Base-by-base conservation (phyloP, 2,329 filamentous ascomycete species). In the Nemania diffusa region DNA sequence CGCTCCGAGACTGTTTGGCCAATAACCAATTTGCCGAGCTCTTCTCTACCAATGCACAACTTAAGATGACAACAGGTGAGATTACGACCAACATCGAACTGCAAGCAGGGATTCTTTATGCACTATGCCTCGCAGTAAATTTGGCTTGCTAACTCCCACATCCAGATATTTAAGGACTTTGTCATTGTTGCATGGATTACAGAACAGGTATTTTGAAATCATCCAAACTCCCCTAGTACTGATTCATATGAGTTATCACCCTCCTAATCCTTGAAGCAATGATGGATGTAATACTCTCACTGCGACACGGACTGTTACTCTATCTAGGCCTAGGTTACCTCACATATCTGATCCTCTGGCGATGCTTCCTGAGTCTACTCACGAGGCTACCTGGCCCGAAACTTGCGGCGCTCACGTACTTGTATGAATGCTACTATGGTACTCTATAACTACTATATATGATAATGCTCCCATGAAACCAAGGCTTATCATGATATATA, bases 351-450 rank as follows among this genome's bases (percentile, higher is more conserved):
- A 24, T 64, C 4, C 40, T 68, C 17, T 60, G 11, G 48, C 61
- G 61, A 55, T 64, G 46, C 50, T 64, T 69, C 44, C 34, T 63
- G 17, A 55, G 60, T 42, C 64, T 60, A 9, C 56, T 69, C 1
- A 51, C 67, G 3, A 56, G 51, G 11, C 11, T 69, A 20, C 64
- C 67, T 44, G 67, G 67, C 17, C 67, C 63, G 24, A 62, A 58
- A 53, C 59, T 69, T 13, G 67, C 67, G 32, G 63, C 67, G 8
- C 57, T 67, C 24, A 69, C 67, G 17, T 69, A 64, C 27, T 67
- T 60, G 67, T 69, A 67, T 58, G 67, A 67, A 53, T 69, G 67
- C 46, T 68, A 64, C 26, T 68, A 64, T 55, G 61, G 65, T 64
- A 64, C 5, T 40, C 37, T 26, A 52, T 2, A 15, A 22, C 27